A percentile compares a stretch with the other conserved stretches of the same genome.
Evolutionary conservation across 306 rosid genomes (phyloP).

Genomic region (Cicer arietinum): DNA sequence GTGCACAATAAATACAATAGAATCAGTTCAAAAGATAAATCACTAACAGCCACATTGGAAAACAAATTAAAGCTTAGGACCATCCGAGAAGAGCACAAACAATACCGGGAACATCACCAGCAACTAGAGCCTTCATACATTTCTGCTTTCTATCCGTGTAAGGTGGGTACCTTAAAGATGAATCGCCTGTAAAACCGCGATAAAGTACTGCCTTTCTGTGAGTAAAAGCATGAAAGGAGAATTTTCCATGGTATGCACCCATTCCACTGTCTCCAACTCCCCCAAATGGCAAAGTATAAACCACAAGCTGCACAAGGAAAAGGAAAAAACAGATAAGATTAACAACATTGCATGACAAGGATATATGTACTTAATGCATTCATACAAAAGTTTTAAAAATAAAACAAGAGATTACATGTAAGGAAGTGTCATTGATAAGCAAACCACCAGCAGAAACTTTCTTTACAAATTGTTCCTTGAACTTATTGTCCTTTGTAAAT

Average conservation of each 20-base stretch:
- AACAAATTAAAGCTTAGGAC: conserved; percentile 49
- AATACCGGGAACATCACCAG: conserved; percentile 57
- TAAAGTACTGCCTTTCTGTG: conserved; percentile 87
- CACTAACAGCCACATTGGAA: not conserved
- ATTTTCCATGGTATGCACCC: conserved; percentile 94
- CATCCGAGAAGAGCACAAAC: conserved; percentile 70
- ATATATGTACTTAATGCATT: not conserved
- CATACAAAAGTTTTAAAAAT: not conserved
- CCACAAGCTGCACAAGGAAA: conserved; percentile 65
- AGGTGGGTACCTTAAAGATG: conserved; percentile 81
- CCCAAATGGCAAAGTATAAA: conserved; percentile 80
- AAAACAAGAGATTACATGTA: conserved; percentile 25
- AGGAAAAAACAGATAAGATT: not conserved
- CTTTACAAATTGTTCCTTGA: conserved; percentile 72
- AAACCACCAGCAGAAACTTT: conserved; percentile 80
- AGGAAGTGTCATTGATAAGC: conserved; percentile 74
- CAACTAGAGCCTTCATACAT: conserved; percentile 71
- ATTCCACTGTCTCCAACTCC: conserved; percentile 98
- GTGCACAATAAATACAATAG: conserved; percentile 15
- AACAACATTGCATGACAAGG: conserved; percentile 48
- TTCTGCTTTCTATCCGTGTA: conserved; percentile 71
- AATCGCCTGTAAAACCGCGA: conserved; percentile 73
- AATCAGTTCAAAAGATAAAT: conserved; percentile 12
- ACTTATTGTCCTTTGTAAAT: conserved; percentile 71
- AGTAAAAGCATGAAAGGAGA: conserved; percentile 88